These are phyloP conservation scores for Pulveroboletus sp. DNA, from an alignment of 768 basidiomycete genomes.

Conservation along the genomic window DNA sequence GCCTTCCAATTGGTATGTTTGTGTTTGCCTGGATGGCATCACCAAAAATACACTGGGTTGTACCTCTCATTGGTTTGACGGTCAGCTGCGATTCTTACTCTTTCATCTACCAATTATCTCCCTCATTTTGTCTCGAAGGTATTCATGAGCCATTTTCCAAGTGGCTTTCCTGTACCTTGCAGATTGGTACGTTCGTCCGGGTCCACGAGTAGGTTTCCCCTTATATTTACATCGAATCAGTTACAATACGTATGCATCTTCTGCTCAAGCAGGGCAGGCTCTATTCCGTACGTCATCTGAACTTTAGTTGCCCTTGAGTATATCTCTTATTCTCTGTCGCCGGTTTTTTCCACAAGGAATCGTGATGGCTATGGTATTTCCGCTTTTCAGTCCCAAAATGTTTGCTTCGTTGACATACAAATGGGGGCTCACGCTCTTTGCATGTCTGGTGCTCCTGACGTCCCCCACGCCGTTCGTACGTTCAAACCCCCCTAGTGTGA, in stretches of 20 bases:
- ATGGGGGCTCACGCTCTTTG: slow-evolving; percentile 34
- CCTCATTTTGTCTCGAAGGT: slow-evolving; percentile 27
- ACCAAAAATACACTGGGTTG: slow-evolving; percentile 56
- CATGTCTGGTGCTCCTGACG: slow-evolving; percentile 38
- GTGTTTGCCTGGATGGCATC: slow-evolving; percentile 68
- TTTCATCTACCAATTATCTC: not conserved
- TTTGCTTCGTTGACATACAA: slow-evolving; percentile 31
- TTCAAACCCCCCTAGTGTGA: not conserved
- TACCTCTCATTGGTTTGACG: slow-evolving; percentile 17
- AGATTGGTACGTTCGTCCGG: slow-evolving; percentile 37
- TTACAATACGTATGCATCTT: slow-evolving; percentile 46
- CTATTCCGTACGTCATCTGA: slow-evolving; percentile 36
- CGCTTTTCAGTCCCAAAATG: slow-evolving; percentile 46
- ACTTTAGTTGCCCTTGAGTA: not conserved
- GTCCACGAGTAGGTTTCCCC: not conserved
- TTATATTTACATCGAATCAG: slow-evolving; percentile 17
- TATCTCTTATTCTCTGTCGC: not conserved
- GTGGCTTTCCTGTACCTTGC: slow-evolving; percentile 46
- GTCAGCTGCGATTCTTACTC: slow-evolving; percentile 6
- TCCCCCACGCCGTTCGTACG: slow-evolving; percentile 42
- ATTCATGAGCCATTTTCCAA: slow-evolving; percentile 40
- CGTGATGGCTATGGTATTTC: slow-evolving; percentile 40
- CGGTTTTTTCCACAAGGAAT: slow-evolving; percentile 28
- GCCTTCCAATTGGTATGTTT: slow-evolving; percentile 56
- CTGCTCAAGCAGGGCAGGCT: slow-evolving; percentile 50